Evolutionary conservation across 2,329 filamentous ascomycete species (phyloP), one percentile per base, ranked within the genome.

Genomic region (Fusarium globosum): DNA sequence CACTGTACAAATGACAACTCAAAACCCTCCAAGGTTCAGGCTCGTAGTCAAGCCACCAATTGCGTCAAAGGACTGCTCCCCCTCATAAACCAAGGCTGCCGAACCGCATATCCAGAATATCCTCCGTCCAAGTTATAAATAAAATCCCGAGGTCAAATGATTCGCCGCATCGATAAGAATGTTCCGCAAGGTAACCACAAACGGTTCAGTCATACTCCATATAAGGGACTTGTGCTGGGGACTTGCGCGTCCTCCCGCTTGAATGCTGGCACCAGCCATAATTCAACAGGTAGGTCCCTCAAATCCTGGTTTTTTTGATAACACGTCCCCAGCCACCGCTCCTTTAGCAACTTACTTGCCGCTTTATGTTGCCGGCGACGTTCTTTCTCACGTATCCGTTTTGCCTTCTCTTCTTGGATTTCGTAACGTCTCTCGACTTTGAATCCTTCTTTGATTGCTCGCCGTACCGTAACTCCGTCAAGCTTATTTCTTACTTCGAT

Each of bases 31-130:
- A 20, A 35, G 16, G n/a, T 35, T 35, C 4, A 11, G 13, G 20
- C 12, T 35, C 48, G 12, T 20, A 4, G 20, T 23, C 8, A 23
- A 23, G n/a, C 16, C 16, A 18, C 28, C 11, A 14, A 21, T 49
- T n/a, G 7, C 11, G 8, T 12, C 0, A 14, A 49, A 49, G 10
- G 2, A 11, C 2, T n/a, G 2, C 5, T 10, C 33, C 28, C 21
- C 21, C 11, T 26, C 21, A 33, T 18, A 13, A 14, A 4, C 21
- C 46, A 10, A 30, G 1, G 14, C 4, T 16, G 7, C 7, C 6
- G 6, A 23, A 12, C 12, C 21, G 0, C 11, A 18, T 6, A 14
- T 15, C 3, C 20, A 3, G 6, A 21, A 21, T 7, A 14, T 23
- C n/a, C 15, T 7, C 28, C 7, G 5, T 4, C 46, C 4, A 4